Percentiles rank a stretch among this genome's conserved stretches.
Conservation (phyloP, 805 yeast genomes). For the Suhomyces pyralidae region DNA sequence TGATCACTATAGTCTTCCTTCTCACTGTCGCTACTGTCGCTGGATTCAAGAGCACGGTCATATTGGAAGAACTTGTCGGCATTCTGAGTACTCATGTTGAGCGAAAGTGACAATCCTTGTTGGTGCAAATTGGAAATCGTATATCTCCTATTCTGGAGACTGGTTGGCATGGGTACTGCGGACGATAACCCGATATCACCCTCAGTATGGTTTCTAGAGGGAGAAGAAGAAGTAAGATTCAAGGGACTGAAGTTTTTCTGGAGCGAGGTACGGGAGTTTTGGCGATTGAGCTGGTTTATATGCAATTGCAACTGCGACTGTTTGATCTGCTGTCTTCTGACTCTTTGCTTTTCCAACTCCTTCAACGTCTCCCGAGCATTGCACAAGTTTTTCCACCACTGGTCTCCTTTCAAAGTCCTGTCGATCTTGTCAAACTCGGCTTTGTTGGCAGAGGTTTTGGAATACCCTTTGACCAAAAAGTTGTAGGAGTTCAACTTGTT, state of each 20-base stretch:
- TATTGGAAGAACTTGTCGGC: constrained; percentile 27
- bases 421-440: constrained; percentile 45
- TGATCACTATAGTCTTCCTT: constrained; percentile 12
- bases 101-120: constrained; percentile 63
- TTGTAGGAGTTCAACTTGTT: constrained; percentile 62
- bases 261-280: not conserved
- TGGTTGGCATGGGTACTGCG: constrained; percentile 8
- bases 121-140: constrained; percentile 67
- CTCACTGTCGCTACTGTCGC: constrained; percentile 24
- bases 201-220: constrained; percentile 8
- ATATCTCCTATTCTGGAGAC: constrained; percentile 37
- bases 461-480: constrained; percentile 69
- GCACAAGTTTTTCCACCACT: constrained; percentile 80
- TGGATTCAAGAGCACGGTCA: constrained; percentile 19
- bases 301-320: constrained; percentile 3
- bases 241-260: constrained; percentile 22
- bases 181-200: constrained; percentile 1
- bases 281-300: not conserved
- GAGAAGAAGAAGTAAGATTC: constrained; percentile 16
- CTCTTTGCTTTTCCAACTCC: constrained; percentile 32
- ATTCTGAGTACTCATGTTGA: constrained; percentile 63
- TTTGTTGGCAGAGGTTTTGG: constrained; percentile 28
- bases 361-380: constrained; percentile 49
- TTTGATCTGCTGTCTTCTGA: constrained; percentile 3
- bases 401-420: constrained; percentile 52